phyloP scores from a whole-genome alignment of 2,329 filamentous ascomycete genomes.

The Verticillium longisporum region DNA sequence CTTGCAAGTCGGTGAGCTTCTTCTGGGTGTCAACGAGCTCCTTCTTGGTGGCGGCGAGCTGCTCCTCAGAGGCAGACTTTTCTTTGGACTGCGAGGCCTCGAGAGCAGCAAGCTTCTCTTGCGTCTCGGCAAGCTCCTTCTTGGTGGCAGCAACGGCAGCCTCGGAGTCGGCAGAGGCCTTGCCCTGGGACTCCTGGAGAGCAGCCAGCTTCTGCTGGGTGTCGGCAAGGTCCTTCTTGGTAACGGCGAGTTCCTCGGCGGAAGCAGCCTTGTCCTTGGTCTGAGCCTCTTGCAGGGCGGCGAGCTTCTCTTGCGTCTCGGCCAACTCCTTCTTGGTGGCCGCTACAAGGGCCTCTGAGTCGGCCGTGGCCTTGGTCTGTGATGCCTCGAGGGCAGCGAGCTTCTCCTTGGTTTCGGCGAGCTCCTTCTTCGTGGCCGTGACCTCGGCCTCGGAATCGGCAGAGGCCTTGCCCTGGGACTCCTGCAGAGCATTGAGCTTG shows the following conservation, averaged over 20 bases:
- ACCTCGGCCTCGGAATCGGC: constrained; percentile 20
- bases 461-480: constrained; percentile 13
- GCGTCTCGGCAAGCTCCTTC: constrained; percentile 20
- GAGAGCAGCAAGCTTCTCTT: constrained; percentile 19
- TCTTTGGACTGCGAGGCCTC: constrained; percentile 19
- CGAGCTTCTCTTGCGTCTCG: constrained; percentile 15
- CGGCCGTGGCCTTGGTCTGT: constrained; percentile 19
- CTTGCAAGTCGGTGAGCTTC: constrained; percentile 13
- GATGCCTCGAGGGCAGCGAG: constrained; percentile 15
- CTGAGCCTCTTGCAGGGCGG: constrained; percentile 13
- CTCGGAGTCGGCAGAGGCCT: constrained; percentile 21
- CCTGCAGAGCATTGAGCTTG: constrained; percentile 14
- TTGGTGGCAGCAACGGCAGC: constrained; percentile 19
- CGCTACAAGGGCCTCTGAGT: constrained; percentile 17
- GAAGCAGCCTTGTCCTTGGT: constrained; percentile 16
- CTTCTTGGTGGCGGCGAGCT: constrained; percentile 15
- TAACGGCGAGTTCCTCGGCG: constrained; percentile 20
- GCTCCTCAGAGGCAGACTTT: constrained; percentile 18
- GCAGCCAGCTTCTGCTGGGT: constrained; percentile 23
- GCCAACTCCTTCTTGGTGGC: constrained; percentile 9
- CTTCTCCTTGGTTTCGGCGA: constrained; percentile 13
- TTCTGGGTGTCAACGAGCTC: constrained; percentile 24
- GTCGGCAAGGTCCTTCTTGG: constrained; percentile 23
- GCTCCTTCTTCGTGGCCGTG: constrained; percentile 20
- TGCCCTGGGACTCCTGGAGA: constrained; percentile 13